Evolutionary conservation across 2,329 filamentous ascomycete genomes (phyloP).

Genomic region (Periconia digitata): DNA sequence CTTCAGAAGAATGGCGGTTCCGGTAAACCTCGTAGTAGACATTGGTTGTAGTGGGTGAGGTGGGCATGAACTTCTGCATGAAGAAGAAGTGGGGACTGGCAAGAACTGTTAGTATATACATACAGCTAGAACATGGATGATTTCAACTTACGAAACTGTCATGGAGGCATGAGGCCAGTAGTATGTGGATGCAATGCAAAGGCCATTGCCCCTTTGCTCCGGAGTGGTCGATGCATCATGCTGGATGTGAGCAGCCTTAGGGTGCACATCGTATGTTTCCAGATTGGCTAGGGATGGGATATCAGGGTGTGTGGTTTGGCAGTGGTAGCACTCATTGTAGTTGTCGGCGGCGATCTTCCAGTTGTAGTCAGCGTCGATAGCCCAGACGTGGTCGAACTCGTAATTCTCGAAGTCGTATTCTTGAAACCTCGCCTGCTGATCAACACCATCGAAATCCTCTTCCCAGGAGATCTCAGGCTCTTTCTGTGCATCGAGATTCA

Average conservation of each 20-base stretch:
- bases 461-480: conserved; percentile 13
- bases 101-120: conserved; percentile 1
- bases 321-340: conserved; percentile 67
- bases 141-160: conserved; percentile 14
- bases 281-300: conserved; percentile 58
- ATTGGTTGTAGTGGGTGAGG: conserved; percentile 48
- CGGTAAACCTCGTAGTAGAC: conserved; percentile 65
- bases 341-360: conserved; percentile 49
- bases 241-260: conserved; percentile 11
- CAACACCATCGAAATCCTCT: conserved; percentile 11
- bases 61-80: conserved; percentile 62
- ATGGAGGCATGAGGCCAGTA: conserved; percentile 18
- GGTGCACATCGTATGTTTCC: conserved; percentile 46
- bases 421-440: conserved; percentile 10
- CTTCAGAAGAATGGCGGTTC: conserved; percentile 58
- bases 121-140: neutral
- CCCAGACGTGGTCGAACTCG: conserved; percentile 15
- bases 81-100: conserved; percentile 58
- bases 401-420: conserved; percentile 12
- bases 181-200: conserved; percentile 13
- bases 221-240: conserved; percentile 13
- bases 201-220: conserved; percentile 8
- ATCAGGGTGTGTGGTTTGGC: conserved; percentile 58
- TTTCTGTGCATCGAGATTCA: conserved; percentile 24
- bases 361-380: conserved; percentile 16